Conservation (phyloP, 352 stramenopile species). For the Pythium periplocum region DNA sequence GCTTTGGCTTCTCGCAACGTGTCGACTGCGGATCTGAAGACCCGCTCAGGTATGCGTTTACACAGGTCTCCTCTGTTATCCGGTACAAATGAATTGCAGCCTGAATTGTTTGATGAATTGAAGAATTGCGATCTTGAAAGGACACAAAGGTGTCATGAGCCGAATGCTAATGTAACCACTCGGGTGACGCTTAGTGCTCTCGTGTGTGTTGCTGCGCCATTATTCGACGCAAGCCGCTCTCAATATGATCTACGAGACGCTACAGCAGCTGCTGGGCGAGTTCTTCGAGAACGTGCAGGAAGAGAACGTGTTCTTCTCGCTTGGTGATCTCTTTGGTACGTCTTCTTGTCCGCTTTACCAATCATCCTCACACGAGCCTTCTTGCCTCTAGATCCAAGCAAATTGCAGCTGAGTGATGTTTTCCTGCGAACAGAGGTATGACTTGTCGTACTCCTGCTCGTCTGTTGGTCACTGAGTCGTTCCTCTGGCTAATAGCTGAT, state of each 20-base stretch:
- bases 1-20: conserved; percentile 1
- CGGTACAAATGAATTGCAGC: neutral
- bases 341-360: neutral
- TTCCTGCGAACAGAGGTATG: conserved; percentile 57
- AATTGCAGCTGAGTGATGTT: conserved; percentile 54
- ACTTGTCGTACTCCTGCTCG: neutral
- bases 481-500: conserved; percentile 26
- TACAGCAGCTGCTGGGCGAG: conserved; percentile 53
- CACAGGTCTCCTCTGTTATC: conserved; percentile 9
- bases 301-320: conserved; percentile 53
- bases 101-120: conserved; percentile 6
- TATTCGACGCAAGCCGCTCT: too few relatives aligned
- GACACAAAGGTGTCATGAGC: conserved; percentile 1
- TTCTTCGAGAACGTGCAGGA: conserved; percentile 61
- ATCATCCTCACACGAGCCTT: neutral
- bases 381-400: conserved; percentile 38
- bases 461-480: neutral
- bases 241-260: conserved; percentile 47
- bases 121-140: conserved; percentile 14
- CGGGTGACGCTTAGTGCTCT: too few relatives aligned
- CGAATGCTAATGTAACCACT: too few relatives aligned
- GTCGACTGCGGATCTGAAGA: neutral
- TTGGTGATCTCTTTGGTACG: conserved; percentile 69
- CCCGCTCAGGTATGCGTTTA: neutral
- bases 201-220: too few relatives aligned